phyloP scores from a whole-genome alignment of 2,329 filamentous ascomycete genomes.

The Phaeoacremonium minimum region DNA sequence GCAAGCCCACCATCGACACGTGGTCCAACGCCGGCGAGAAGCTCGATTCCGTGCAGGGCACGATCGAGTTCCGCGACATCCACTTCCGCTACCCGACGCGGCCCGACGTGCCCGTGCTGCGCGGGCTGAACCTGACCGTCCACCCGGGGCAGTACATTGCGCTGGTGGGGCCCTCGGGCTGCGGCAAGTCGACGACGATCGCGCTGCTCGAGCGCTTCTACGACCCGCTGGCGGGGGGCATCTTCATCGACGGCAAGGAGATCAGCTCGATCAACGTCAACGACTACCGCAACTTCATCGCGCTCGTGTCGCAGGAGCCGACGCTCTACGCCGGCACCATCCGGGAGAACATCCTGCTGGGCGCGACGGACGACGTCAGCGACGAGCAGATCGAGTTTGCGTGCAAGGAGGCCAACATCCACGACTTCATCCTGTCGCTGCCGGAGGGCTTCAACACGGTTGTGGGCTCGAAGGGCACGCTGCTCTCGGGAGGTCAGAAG shows the following conservation, averaged over 20 bases:
- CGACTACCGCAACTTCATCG: conserved; percentile 77
- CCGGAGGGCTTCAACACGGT: conserved; percentile 82
- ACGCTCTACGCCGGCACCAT: conserved; percentile 93
- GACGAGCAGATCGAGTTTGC: conserved; percentile 73
- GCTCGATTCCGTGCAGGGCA: conserved; percentile 64
- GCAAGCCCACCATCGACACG: conserved; percentile 74
- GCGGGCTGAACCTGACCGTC: conserved; percentile 71
- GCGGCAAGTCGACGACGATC: conserved; percentile 92
- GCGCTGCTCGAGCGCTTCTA: conserved; percentile 92
- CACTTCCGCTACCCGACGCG: conserved; percentile 93
- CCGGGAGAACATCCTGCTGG: conserved; percentile 83
- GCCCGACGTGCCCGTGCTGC: conserved; percentile 85
- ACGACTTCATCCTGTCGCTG: conserved; percentile 83
- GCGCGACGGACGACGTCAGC: conserved; percentile 59
- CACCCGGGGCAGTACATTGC: conserved; percentile 80
- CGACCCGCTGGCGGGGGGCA: conserved; percentile 74
- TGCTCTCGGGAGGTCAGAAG: conserved; percentile 89
- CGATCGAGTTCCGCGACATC: conserved; percentile 85
- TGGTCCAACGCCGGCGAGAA: conserved; percentile 68
- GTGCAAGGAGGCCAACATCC: conserved; percentile 87
- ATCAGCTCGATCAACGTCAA: conserved; percentile 79
- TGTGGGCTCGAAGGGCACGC: conserved; percentile 80
- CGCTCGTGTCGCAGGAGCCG: conserved; percentile 90
- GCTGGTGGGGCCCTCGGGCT: conserved; percentile 89
- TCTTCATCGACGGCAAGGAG: conserved; percentile 80